Evolutionary conservation across 345 rosid genomes (phyloP), one percentile per base, ranked within the genome.

Genomic region (Corymbia maculata): DNA sequence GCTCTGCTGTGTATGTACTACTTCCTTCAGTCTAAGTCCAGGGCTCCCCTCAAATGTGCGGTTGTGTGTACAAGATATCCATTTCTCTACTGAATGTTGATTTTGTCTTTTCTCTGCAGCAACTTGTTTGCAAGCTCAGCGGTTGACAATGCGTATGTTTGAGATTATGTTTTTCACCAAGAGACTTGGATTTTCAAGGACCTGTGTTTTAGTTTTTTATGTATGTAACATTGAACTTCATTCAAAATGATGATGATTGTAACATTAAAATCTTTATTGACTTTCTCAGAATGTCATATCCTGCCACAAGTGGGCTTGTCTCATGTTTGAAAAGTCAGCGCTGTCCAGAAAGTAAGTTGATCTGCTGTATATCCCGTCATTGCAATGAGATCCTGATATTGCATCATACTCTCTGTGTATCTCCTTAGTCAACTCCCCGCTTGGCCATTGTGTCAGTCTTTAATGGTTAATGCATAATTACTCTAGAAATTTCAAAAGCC

Each of bases 121-220:
- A 93, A 93, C 90, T 87, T 93, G 79, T 93, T 93, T 79, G 92
- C 90, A 26, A 91, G 92, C 91, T 90, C 89, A 11, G 90, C 90
- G 3, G 79, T 36, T 52, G 88, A 61, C 51, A 91, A 89, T 28
- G 82, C 45, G 94, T 91, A 90, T 79, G 92, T 91, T 47, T 52
- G 52, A 15, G 50, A 49, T 51, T 30, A 13, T 2, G 26, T 14
- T 12, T 52, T 79, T 79, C 28, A 79, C 14, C 49, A 44, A 36
- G 49, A 15, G 51, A 22, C 17, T 50, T 51, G 32, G 82, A 68
- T 68, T 68, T 30, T 45, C 79, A 30, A 68, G 79, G 79, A 68
- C 79, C 79, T 68, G 79, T 45, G 32, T 32, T 22, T 55, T 55
- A 55, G 22, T 55, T 55, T 55, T 55, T 55, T 55, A 55, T 55